Base-by-base conservation (phyloP, 331 rosid species). In the Acacia concinna region DNA sequence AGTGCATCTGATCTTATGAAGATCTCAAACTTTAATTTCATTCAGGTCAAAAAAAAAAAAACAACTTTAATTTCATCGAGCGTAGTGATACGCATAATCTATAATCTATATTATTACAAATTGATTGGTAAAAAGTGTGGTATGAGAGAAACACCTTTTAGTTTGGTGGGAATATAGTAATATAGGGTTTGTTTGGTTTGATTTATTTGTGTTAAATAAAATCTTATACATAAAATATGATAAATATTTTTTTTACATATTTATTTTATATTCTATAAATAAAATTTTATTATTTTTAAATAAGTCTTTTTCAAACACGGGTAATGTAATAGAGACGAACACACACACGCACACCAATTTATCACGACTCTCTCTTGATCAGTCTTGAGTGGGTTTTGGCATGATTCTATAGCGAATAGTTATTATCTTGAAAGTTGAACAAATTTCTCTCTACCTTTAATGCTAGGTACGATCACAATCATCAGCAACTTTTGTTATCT, bases 331-430 rank as follows among this genome's bases (percentile, higher is more conserved):
- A n/a, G n/a, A n/a, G n/a, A n/a, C n/a, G n/a, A n/a, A n/a, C n/a
- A n/a, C n/a, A n/a, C n/a, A n/a, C n/a, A n/a, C n/a, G n/a, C n/a
- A n/a, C n/a, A n/a, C 49, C 78, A 65, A 71, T 80, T 64, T 71
- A 64, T 64, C 77, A 76, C 73, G 82, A 21, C 81, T 79, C 82
- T 70, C 15, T 34, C 13, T 8, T n/a, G n/a, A n/a, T n/a, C n/a
- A n/a, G n/a, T 14, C 8, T 47, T n/a, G n/a, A n/a, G 62, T 7
- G 12, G 17, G 65, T 30, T 76, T 71, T 54, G 72, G 73, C 81
- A 7, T 49, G 46, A 68, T 60, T 79, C 81, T 21, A 52, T 21
- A 52, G 20, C 1, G 65, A 51, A 14, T 32, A 23, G 65, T 82
- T 15, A 56, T 51, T 71, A 11, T 71, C 78, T 71, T 47, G 17